Evolutionary conservation across 805 yeast species (phyloP).

Genomic region (Kluyveromyces aestuarii): DNA sequence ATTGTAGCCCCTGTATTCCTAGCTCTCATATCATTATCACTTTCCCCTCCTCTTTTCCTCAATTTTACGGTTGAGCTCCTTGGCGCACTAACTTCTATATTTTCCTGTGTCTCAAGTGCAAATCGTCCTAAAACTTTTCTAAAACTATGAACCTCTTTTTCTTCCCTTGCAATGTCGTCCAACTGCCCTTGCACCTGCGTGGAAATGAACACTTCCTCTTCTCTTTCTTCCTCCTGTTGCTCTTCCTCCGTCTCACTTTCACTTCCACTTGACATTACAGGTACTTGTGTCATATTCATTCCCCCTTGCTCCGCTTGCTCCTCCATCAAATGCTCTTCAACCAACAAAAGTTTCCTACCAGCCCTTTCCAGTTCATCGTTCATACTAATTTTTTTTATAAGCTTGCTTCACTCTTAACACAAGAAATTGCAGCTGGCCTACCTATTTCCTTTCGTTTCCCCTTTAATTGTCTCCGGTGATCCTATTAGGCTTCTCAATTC

Average conservation of each 20-base stretch:
- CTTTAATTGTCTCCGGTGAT: no score
- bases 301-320: conserved; percentile 1
- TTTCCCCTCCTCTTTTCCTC: not conserved
- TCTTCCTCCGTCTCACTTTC: conserved; percentile 1
- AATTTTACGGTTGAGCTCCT: not conserved
- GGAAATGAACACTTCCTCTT: conserved; percentile 15
- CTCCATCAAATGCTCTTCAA: not conserved
- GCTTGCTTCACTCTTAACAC: not conserved
- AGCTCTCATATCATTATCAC: not conserved
- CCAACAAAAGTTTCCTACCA: conserved; percentile 1
- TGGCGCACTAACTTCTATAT: not conserved
- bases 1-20: not conserved
- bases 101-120: conserved; percentile 8
- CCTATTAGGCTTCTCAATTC: no score
- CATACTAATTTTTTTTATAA: not conserved
- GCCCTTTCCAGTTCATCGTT: not conserved
- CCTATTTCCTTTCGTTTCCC: no score
- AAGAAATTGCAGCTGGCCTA: no score
- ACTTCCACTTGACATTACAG: not conserved
- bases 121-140: conserved; percentile 12
- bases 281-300: conserved; percentile 6
- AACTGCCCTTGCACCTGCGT: conserved; percentile 27
- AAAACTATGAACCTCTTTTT: conserved; percentile 6
- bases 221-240: not conserved
- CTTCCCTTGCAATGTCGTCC: conserved; percentile 19